phyloP scores from a whole-genome alignment of 768 basidiomycete species.

The Udeniomyces megalosporus region DNA sequence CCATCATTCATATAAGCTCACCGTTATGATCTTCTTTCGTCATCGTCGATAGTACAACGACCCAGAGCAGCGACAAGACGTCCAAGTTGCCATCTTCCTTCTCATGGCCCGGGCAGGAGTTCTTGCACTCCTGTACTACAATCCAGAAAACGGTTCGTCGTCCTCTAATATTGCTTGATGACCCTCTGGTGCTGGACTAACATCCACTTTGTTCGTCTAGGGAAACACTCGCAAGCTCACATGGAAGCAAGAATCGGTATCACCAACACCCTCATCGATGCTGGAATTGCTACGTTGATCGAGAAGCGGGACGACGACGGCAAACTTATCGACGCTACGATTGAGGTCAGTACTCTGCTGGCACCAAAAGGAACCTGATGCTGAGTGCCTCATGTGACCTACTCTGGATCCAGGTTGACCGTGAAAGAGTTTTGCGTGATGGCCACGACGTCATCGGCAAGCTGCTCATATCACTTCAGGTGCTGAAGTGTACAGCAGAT shows the following conservation, averaged over 20 bases:
- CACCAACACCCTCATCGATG: conserved; percentile 56
- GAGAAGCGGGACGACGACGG: conserved; percentile 46
- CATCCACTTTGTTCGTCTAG: too few relatives aligned
- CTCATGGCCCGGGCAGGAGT: conserved; percentile 64
- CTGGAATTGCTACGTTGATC: conserved; percentile 51
- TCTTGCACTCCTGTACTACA: conserved; percentile 67
- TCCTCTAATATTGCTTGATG: too few relatives aligned
- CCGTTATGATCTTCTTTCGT: not conserved
- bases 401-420: conserved; percentile 47
- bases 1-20: not conserved
- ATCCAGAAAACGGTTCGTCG: conserved; percentile 48
- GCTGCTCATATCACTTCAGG: conserved; percentile 62
- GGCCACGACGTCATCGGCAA: conserved; percentile 55
- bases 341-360: conserved; percentile 38
- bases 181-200: too few relatives aligned
- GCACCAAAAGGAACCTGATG: not conserved
- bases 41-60: conserved; percentile 42
- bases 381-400: not conserved
- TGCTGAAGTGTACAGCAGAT: conserved; percentile 52
- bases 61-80: conserved; percentile 52
- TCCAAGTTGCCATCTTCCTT: conserved; percentile 65
- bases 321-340: conserved; percentile 49
- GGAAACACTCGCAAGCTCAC: conserved; percentile 37
- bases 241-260: conserved; percentile 82
- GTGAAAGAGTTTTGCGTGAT: conserved; percentile 45